A percentile compares a stretch with the other conserved stretches of the same genome.
phyloP scores from a whole-genome alignment of 2,329 filamentous ascomycete species.

The Diaporthe ilicicola region DNA sequence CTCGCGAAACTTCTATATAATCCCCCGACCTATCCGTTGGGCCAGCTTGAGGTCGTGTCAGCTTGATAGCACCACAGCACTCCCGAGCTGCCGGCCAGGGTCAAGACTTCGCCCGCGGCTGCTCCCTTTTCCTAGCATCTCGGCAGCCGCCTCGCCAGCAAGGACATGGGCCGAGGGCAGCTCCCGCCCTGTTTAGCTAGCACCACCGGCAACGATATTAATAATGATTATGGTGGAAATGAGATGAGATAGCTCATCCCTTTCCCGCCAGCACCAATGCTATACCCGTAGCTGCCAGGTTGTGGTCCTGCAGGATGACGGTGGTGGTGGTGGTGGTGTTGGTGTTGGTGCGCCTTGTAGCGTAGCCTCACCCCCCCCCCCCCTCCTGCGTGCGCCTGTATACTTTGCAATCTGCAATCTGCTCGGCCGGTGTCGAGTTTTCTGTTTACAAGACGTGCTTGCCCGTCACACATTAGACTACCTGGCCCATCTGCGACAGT shows the following conservation, averaged over 20 bases:
- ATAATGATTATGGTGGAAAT: conserved; percentile 14
- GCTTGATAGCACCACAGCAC: conserved; percentile 16
- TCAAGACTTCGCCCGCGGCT: conserved; percentile 26
- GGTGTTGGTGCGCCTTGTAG: neutral
- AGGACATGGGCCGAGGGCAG: conserved; percentile 6
- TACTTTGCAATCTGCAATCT: neutral
- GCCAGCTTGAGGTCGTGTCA: conserved; percentile 18
- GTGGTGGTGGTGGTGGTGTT: conserved; percentile 7
- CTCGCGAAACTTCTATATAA: conserved; percentile 14
- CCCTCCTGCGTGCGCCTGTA: too few relatives aligned
- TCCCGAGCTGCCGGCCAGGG: neutral
- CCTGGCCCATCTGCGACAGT: neutral
- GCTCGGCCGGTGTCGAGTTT: neutral
- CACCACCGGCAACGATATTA: conserved; percentile 15
- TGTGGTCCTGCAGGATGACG: conserved; percentile 15
- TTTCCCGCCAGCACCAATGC: conserved; percentile 1
- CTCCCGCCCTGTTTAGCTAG: conserved; percentile 12
- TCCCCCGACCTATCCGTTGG: conserved; percentile 18
- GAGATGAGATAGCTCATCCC: conserved; percentile 11
- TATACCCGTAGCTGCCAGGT: neutral
- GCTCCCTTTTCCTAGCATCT: conserved; percentile 24
- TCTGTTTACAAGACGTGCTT: neutral
- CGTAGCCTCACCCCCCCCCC: neutral
- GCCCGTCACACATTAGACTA: neutral
- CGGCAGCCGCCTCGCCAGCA: conserved; percentile 20